Conservation (phyloP, 371 early-diverging fungal genomes). For the Circinella umbellata region DNA sequence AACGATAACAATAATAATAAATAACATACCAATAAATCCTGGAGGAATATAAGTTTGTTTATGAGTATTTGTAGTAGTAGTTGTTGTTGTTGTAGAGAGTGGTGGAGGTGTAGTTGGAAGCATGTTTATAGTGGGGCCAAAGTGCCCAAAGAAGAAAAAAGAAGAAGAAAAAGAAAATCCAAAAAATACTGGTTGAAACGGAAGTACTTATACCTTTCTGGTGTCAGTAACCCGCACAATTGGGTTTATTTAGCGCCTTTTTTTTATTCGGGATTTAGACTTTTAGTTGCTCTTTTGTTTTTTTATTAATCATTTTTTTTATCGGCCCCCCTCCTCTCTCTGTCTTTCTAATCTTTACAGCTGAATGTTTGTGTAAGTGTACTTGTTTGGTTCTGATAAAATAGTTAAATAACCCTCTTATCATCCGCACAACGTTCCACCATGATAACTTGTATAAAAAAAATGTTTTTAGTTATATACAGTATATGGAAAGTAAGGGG, state of each 20-base stretch:
- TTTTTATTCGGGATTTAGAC: neutral
- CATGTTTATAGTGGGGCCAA: slow-evolving; percentile 25
- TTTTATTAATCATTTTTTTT: too few species aligned
- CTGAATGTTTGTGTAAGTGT: too few species aligned
- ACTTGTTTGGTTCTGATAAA: too few species aligned
- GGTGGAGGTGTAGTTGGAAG: slow-evolving; percentile 26
- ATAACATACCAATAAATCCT: slow-evolving; percentile 45
- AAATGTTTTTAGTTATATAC: too few species aligned
- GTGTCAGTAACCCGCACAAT: neutral
- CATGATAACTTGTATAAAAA: too few species aligned
- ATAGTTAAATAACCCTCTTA: too few species aligned
- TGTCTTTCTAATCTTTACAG: too few species aligned
- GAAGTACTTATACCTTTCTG: neutral
- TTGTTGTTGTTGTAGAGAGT: too few species aligned
- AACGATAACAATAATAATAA: neutral
- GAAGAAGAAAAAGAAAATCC: slow-evolving; percentile 37
- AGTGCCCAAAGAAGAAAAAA: slow-evolving; percentile 35
- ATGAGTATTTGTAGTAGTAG: neutral
- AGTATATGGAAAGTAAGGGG: too few species aligned
- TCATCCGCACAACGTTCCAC: too few species aligned
- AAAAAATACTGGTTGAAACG: slow-evolving; percentile 17
- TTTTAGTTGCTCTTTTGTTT: neutral
- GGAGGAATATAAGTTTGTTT: slow-evolving; percentile 38
- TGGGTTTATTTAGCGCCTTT: slow-evolving; percentile 1
- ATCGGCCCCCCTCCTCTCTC: too few species aligned